Percentiles rank a stretch among this genome's conserved stretches.
These are phyloP conservation scores for Pistacia vera DNA, from an alignment of 345 rosid species.

Conservation along the genomic window DNA sequence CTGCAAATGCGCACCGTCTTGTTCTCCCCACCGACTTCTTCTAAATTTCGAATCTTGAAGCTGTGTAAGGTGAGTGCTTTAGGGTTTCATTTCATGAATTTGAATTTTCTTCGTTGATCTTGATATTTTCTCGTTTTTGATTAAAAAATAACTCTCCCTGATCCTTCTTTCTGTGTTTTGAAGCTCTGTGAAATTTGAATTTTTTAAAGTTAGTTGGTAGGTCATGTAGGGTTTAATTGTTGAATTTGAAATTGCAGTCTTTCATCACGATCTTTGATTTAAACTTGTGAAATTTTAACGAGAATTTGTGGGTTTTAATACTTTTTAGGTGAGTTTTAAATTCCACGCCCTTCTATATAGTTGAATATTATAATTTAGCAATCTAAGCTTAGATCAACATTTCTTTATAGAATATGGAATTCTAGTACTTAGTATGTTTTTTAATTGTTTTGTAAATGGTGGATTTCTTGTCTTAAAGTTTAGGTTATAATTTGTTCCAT, in stretches of 20 bases:
- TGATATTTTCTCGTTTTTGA: slow-evolving; percentile 11
- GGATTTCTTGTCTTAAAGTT: neutral
- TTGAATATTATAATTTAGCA: neutral
- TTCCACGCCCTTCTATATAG: neutral
- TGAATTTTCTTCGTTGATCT: slow-evolving; percentile 20
- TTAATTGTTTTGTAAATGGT: neutral
- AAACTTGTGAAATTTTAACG: neutral
- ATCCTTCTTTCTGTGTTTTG: neutral
- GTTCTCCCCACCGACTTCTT: slow-evolving; percentile 14
- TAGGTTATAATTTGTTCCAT: neutral
- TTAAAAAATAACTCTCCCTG: neutral
- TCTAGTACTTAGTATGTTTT: neutral
- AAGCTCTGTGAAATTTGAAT: slow-evolving; percentile 1
- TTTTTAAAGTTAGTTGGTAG: neutral
- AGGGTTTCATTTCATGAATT: slow-evolving; percentile 10
- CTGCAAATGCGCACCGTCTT: slow-evolving; percentile 42
- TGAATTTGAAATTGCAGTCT: slow-evolving; percentile 11
- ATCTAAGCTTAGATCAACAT: neutral
- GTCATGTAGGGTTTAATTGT: neutral
- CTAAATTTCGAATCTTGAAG: slow-evolving; percentile 25
- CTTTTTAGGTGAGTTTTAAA: slow-evolving; percentile 9
- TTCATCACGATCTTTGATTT: slow-evolving; percentile 25
- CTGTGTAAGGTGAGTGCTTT: slow-evolving; percentile 41
- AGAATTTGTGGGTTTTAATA: neutral
- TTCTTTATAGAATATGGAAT: neutral